Base-by-base conservation (phyloP, 1,284 basidiomycete species). In the Pseudozyma sp. region DNA sequence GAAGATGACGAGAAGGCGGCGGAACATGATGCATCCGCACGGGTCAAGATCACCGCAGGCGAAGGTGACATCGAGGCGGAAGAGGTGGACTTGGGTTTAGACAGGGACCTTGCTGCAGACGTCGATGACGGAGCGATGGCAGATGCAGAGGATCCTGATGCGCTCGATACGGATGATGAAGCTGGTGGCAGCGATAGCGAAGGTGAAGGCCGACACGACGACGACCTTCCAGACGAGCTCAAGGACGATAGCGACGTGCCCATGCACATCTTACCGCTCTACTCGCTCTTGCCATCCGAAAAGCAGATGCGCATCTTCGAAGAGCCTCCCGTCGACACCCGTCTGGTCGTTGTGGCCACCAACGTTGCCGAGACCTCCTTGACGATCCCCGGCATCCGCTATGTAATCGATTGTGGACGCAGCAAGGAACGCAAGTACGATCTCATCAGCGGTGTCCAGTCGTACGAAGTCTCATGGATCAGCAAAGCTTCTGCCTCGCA, bases 361-460 rank as follows among this genome's bases (percentile, higher is more conserved):
- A 93, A 93, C 82, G 91, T 93, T 11, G 91, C 91, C 13, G 91
- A 93, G 77, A 93, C 91, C 0, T 92, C 91, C 5, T 87, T 93
- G 44, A 93, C 91, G 0, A 93, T 93, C 68, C 91, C 91, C 21
- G 89, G 89, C 25, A 91, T 93, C 73, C 88, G 89, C 31, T 93
- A 93, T 80, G 91, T 93, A 14, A 88, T 93, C 19, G 91, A 93
- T 80, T 89, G 89, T 53, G 91, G 91, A n/a, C 88, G 91, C 42
- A 89, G 90, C 4, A 93, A 93, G 86, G 96, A 99, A 88, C 93
- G 92, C 72, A 63, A 86, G 59, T 91, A 89, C 85, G 90, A 92
- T 79, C 79, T 87, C 3, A 78, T 85, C 5, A 89, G 88, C 52
- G 90, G 91, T 13, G 89, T 92, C 21, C 91, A 92, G 84, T 88